Conservation (phyloP, 208 protist species). For the Wallacemonas sp. region DNA sequence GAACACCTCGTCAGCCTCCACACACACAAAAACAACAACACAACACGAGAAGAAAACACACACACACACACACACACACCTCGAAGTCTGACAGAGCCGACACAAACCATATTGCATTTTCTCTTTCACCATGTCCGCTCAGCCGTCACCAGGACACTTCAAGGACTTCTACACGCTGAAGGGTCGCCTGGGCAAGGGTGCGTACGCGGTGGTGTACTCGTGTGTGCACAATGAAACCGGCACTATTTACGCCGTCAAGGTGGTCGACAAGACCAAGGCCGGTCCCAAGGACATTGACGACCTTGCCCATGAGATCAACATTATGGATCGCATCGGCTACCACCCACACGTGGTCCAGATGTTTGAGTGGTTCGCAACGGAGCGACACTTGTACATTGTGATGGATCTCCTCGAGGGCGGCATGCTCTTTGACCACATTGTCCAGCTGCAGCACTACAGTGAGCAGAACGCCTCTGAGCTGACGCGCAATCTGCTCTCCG, state of each 20-base stretch:
- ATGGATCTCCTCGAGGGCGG: conserved; percentile 98
- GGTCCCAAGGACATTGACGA: conserved; percentile 77
- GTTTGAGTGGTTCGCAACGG: conserved; percentile 95
- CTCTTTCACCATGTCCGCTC: conserved; percentile 7
- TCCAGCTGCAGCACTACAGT: conserved; percentile 96
- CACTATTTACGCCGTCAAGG: conserved; percentile 71
- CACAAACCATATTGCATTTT: conserved; percentile 6
- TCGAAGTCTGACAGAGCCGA: background rate
- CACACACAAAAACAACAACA: background rate
- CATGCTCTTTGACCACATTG: conserved; percentile 98
- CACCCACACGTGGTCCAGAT: conserved; percentile 86
- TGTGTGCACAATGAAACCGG: conserved; percentile 58
- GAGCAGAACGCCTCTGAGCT: conserved; percentile 96
- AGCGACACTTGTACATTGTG: conserved; percentile 89
- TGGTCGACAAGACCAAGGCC: conserved; percentile 77
- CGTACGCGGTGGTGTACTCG: conserved; percentile 76
- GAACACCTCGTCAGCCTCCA: no score
- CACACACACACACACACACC: background rate
- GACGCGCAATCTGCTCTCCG: conserved; percentile 96
- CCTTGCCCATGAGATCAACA: conserved; percentile 71
- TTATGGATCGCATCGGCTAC: conserved; percentile 72
- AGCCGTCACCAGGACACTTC: conserved; percentile 45
- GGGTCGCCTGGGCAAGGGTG: conserved; percentile 66
- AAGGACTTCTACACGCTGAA: conserved; percentile 48
- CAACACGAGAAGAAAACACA: no score